phyloP scores from a whole-genome alignment of 768 basidiomycete species.

The Kondoa subrosea region DNA sequence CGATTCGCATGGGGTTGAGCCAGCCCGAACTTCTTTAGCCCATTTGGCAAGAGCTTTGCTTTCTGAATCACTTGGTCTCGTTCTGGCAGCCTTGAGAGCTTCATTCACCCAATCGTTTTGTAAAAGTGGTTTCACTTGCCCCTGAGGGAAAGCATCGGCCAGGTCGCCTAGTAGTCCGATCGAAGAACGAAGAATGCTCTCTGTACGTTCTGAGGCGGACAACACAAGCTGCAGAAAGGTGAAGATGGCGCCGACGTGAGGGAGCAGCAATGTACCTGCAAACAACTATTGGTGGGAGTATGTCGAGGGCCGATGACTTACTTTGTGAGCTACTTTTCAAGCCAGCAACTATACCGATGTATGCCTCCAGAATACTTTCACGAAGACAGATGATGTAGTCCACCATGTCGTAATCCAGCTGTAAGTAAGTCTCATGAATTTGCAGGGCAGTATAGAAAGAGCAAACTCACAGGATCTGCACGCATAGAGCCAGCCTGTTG shows the following conservation, averaged over 20 bases:
- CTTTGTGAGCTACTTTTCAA: constrained; percentile 70
- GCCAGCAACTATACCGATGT: constrained; percentile 81
- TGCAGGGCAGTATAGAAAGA: background rate
- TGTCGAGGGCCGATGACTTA: constrained; percentile 30
- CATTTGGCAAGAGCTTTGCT: constrained; percentile 80
- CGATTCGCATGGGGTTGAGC: background rate
- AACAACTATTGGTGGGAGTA: constrained; percentile 19
- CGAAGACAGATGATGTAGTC: constrained; percentile 81
- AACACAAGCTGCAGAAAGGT: constrained; percentile 59
- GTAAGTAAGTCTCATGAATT: no score
- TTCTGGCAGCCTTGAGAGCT: constrained; percentile 51
- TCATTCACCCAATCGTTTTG: constrained; percentile 61
- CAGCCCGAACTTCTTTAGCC: constrained; percentile 59
- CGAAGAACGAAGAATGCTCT: constrained; percentile 52
- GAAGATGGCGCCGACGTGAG: constrained; percentile 56
- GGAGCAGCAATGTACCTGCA: constrained; percentile 43
- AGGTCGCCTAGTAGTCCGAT: constrained; percentile 85
- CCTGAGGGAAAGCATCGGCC: constrained; percentile 66
- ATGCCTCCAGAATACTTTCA: constrained; percentile 91
- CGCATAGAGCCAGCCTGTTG: constrained; percentile 75
- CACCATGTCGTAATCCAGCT: constrained; percentile 73
- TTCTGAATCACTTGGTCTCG: constrained; percentile 50
- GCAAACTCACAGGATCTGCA: constrained; percentile 57
- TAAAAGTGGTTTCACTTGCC: constrained; percentile 62
- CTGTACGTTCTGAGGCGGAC: constrained; percentile 65